Evolutionary conservation across 2,329 filamentous ascomycete genomes (phyloP), one percentile per base, ranked within the genome.

Genomic region (Aspergillus texensis): DNA sequence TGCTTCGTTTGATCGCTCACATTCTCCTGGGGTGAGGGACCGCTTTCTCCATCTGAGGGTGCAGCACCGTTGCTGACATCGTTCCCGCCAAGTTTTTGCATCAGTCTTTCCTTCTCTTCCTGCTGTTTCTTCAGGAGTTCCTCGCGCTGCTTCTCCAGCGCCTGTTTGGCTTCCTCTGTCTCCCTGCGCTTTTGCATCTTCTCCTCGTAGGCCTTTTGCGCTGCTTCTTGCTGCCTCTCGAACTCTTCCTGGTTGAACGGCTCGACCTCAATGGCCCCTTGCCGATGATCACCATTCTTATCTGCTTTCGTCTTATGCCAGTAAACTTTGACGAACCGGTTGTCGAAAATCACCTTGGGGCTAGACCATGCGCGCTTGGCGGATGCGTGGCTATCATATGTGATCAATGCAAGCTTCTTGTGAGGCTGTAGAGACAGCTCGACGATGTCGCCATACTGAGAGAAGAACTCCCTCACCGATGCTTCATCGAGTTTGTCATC

Each of bases 251-350:
- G 76, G 66, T 88, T 81, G 65, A 87, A 79, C 57, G 73, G 64
- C 24, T 73, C 68, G 43, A 68, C 63, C 26, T 68, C 70, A 26
- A 64, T 70, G 8, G 64, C 50, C 8, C 60, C 65, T 19, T 68
- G 62, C 19, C 73, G 67, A 14, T 69, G 68, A 19, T 70, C 70
- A 19, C 67, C 68, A 56, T 76, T 77, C 21, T 66, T 69, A 19
- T 79, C 77, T 6, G 69, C 63, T 32, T 73, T 75, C 24, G 82
- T 78, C 65, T 84, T 85, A 71, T 85, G 81, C 86, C 86, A 89
- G 68, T 87, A 88, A 1, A 88, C 85, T 67, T 88, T 88, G 58
- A 89, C 86, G 66, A 89, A 89, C 4, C 87, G 80, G 65, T 89
- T 89, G 66, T 88, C 86, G 66, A 89, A 89, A 21, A 89, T 84